Base-by-base conservation (phyloP, 2,329 filamentous ascomycete species). In the Cylindrodendrum hubeiense region DNA sequence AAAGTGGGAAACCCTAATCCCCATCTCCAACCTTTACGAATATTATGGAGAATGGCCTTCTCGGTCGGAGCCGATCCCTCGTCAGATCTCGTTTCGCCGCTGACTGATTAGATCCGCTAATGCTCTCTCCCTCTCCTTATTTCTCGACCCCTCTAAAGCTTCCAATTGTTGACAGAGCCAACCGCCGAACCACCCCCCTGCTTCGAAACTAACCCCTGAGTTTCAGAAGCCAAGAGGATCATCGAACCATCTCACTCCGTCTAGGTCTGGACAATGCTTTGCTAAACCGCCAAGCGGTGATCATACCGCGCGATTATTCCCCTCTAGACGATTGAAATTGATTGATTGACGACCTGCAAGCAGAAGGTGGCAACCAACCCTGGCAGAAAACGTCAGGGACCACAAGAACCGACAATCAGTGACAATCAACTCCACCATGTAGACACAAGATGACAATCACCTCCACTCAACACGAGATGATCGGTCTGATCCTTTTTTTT, bases 191-290 rank as follows among this genome's bases (percentile, higher is more conserved):
- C 4, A 34, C 37, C 66, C 63, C 62, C 69, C 64, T 72, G 66
- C 55, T 37, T 47, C 62, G 60, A 70, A 70, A 63, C 68, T 24
- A 24, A 63, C 60, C 59, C 67, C 54, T 58, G 59, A 68, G 71
- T 73, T 73, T 73, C 71, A 73, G 71, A 73, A 28, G 5, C 46
- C 34, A 41, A 68, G 17, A 69, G 55, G 34, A 60, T 66, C 44
- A 30, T 65, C 64, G 53, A 73, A 68, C 46, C 69, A 52, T 50
- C 30, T 46, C 15, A 26, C 24, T 46, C 46, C 46, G 26, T 34
- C 39, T 49, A 30, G 41, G 10, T 56, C 24, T 58, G n/a, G n/a
- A 59, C 39, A 47, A 49, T 59, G 50, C 58, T 24, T 34, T 39
- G 50, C 53, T 21, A 65, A 67, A 59, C 60, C 50, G 60, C 64